Evolutionary conservation across 106 monocot genomes (phyloP).

Genomic region (Dendrobium officinale): DNA sequence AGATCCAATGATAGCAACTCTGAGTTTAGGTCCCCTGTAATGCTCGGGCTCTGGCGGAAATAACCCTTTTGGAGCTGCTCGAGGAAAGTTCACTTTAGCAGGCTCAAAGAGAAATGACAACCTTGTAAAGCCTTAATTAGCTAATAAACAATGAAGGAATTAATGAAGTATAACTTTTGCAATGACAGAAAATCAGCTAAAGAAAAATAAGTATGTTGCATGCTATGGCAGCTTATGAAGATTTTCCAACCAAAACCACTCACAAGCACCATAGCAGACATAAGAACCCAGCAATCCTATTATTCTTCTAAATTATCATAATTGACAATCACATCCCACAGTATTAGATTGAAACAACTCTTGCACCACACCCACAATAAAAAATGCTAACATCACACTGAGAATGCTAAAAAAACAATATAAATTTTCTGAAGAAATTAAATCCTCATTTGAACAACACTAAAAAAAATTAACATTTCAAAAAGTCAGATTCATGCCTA

Average conservation of each 20-base stretch:
- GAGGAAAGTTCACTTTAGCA: background rate
- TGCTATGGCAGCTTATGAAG: background rate
- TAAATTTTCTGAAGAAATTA: background rate
- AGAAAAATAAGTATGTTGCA: background rate
- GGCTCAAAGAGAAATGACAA: background rate
- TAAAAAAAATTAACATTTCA: background rate
- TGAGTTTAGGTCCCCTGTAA: conserved; percentile 86
- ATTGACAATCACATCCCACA: background rate
- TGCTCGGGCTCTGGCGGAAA: conserved; percentile 94
- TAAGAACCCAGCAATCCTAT: too few species aligned
- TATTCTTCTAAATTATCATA: background rate
- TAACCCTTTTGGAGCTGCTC: conserved; percentile 88
- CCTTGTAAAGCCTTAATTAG: background rate
- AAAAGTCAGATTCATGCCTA: background rate
- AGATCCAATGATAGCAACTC: conserved; percentile 89
- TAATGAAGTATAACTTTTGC: background rate
- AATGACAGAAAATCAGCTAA: background rate
- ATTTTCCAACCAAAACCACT: background rate
- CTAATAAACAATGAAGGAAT: background rate
- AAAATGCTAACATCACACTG: background rate
- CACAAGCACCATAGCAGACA: background rate
- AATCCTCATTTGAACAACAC: background rate
- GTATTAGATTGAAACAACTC: background rate
- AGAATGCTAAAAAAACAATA: background rate
- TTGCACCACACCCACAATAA: background rate